These are phyloP conservation scores for Alternaria gaisen DNA, from an alignment of 2,329 filamentous ascomycete genomes.

Conservation along the genomic window DNA sequence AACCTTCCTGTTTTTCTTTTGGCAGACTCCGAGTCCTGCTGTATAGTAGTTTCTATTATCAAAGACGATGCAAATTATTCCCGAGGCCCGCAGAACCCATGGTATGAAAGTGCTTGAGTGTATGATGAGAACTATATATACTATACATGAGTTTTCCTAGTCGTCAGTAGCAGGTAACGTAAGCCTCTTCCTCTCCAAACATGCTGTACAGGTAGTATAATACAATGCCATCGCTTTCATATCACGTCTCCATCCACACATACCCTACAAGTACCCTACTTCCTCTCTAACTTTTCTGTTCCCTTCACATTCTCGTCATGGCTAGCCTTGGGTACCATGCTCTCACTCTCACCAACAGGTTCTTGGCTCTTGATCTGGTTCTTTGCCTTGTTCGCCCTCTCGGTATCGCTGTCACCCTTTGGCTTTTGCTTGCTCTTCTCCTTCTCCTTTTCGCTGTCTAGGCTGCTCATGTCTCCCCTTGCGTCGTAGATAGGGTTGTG, in stretches of 20 bases:
- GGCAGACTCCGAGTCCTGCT: neutral
- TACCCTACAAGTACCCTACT: neutral
- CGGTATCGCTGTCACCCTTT: neutral
- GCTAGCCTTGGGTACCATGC: slow-evolving; percentile 60
- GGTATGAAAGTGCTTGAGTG: neutral
- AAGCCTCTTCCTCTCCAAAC: neutral
- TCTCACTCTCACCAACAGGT: slow-evolving; percentile 53
- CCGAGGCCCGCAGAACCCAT: neutral
- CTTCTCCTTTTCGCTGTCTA: slow-evolving; percentile 17
- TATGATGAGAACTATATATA: neutral
- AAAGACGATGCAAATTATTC: neutral
- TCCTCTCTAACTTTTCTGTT: slow-evolving; percentile 4
- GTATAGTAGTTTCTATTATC: slow-evolving; percentile 5
- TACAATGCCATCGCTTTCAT: slow-evolving; percentile 8
- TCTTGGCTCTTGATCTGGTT: slow-evolving; percentile 13
- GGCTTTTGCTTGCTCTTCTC: slow-evolving; percentile 18
- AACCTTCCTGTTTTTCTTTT: neutral
- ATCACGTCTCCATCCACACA: neutral
- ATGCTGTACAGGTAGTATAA: slow-evolving; percentile 14
- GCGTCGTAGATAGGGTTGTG: slow-evolving; percentile 17
- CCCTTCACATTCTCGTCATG: slow-evolving; percentile 53
- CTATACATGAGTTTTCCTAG: slow-evolving; percentile 1
- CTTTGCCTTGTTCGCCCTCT: slow-evolving; percentile 8
- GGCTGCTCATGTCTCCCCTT: slow-evolving; percentile 15
- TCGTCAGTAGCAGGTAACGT: neutral